Evolutionary conservation across 768 basidiomycete genomes (phyloP).

Genomic region (Plicaturopsis crispa): DNA sequence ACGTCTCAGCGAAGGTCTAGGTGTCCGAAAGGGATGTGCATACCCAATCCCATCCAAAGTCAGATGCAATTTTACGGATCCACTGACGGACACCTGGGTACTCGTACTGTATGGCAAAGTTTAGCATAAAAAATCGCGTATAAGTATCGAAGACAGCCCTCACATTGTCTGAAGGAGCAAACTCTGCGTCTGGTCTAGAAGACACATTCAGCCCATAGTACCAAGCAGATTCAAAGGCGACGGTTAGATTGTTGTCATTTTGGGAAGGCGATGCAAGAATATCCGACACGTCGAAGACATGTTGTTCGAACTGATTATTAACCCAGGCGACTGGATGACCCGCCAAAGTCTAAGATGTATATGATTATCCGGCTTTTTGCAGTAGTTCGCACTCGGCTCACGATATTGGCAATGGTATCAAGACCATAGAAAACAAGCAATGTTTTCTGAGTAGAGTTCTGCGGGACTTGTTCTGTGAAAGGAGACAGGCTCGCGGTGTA

Average conservation of each 20-base stretch:
- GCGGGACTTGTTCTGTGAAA: conserved; percentile 20
- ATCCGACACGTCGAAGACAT: conserved; percentile 42
- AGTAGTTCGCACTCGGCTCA: too few relatives aligned
- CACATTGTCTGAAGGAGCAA: too few relatives aligned
- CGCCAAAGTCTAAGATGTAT: conserved; percentile 46
- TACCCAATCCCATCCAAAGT: conserved; percentile 63
- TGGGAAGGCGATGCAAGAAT: conserved; percentile 24
- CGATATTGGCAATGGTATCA: conserved; percentile 50
- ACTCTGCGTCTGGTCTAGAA: conserved; percentile 38
- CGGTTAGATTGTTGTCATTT: conserved; percentile 35
- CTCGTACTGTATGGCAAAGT: conserved; percentile 46
- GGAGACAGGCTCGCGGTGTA: conserved; percentile 47
- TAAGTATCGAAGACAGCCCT: too few relatives aligned
- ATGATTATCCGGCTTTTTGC: too few relatives aligned
- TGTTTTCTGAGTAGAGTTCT: conserved; percentile 18
- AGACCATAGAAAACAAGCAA: conserved; percentile 50
- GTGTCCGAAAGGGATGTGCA: too few relatives aligned
- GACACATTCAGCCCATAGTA: conserved; percentile 48
- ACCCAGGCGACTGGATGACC: conserved; percentile 50
- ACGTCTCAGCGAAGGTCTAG: too few relatives aligned
- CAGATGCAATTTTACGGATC: conserved; percentile 42
- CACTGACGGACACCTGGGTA: conserved; percentile 40
- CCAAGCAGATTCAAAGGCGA: conserved; percentile 46
- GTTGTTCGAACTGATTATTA: conserved; percentile 50
- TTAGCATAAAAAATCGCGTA: too few relatives aligned